Evolutionary conservation across 495 filamentous ascomycete genomes (phyloP), one percentile per base, ranked within the genome.

Genomic region (Penicillium cinerascens): DNA sequence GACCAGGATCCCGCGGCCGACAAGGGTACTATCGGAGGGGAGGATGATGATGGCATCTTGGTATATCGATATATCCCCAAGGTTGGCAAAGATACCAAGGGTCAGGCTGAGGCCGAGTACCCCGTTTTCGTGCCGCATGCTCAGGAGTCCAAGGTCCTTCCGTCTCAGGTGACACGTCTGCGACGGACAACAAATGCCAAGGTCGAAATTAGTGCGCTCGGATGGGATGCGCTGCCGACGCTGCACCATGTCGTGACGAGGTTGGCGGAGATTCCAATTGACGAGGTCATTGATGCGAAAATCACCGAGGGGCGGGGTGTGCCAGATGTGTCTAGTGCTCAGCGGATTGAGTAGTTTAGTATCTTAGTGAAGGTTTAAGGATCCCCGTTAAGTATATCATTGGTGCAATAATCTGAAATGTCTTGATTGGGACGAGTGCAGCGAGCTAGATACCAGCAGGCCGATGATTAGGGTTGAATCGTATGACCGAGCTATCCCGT

Each of bases 251-350:
- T 84, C 22, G 60, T 79, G 20, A 62, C 64, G 37, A 63, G 66
- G 22, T 51, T 83, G 52, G 75, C 71, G 0, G 78, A 81, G 44
- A 71, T 85, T 40, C 81, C 78, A 0, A 62, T 80, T 6, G 80
- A 80, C 56, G 74, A 78, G 49, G 54, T 82, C 42, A 62, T 83
- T 15, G 67, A 68, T 11, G 78, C 70, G 5, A 80, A 77, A 55
- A 64, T 83, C 5, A 73, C 79, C 6, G 70, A 78, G 49, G 77
- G 78, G 0, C 58, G 50, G 17, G 78, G 80, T 1, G 79, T 80
- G 27, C 64, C 70, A 6, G 77, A 80, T 63, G 67, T 78, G 23
- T 68, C 63, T 13, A 54, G 64, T 43, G 75, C 75, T 3, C 51
- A 63, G 47, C 57, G 70, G 33, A 65, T 82, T 42, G 73, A 79